Evolutionary conservation across 306 rosid genomes (phyloP), one percentile per base, ranked within the genome.

Genomic region (Corylus avellana): DNA sequence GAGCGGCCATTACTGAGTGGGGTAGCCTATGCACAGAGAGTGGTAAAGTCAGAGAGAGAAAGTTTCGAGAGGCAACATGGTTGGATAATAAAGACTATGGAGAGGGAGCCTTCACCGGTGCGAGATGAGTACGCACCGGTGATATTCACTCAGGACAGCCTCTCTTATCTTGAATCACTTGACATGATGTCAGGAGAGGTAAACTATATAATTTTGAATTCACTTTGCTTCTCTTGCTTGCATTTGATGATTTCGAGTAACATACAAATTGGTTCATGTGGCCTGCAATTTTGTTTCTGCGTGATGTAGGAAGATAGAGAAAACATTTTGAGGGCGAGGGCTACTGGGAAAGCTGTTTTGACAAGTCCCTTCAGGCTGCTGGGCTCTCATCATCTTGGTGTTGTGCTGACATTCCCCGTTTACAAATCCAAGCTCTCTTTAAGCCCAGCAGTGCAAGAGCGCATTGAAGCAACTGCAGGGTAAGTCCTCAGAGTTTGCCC

Each of bases 111-210:
- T 50, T 93, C 98, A 1, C 94, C 85, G 0, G 67, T 86, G 74
- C 87, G 98, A 77, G 99, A 96, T 77, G 99, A 93, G 89, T 96
- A 96, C 83, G 99, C 98, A 27, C 96, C 99, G 0, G 99, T 96
- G 70, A 96, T 96, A 78, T 96, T 96, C 75, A 89, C 91, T 0
- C 99, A 93, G 80, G 97, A 93, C 87, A 96, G 97, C 4, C 2
- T 96, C 73, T 90, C 99, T 70, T 93, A 96, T 79, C 87, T 96
- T n/a, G 90, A 91, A 80, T 93, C 98, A 75, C 75, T 96, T 39
- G 99, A 96, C 88, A 96, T 96, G 99, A 96, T 96, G 99, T 96
- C 99, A 0, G 99, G 99, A 74, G 96, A 96, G 99, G 99, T 96
- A 87, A 79, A 50, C 47, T 73, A 39, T 56, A 70, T 48, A 18